A percentile compares a stretch with the other conserved stretches of the same genome.
These are phyloP conservation scores for Ogataea populi-albae DNA, from an alignment of 805 yeast genomes.

Conservation along the genomic window DNA sequence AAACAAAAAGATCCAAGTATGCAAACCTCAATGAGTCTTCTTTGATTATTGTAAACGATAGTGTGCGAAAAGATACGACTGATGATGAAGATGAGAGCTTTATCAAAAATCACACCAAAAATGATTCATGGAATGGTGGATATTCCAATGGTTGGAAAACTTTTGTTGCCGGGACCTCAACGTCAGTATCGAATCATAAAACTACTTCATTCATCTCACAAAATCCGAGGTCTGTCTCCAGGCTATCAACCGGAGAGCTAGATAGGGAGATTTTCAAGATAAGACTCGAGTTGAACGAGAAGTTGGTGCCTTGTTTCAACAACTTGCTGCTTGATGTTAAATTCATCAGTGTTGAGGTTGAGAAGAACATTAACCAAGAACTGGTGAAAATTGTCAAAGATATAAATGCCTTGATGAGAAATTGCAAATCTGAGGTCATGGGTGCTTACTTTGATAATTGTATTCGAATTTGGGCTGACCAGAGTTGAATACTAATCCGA, in stretches of 20 bases:
- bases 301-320: slow-evolving; percentile 47
- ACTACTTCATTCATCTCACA: slow-evolving; percentile 7
- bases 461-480: slow-evolving; percentile 23
- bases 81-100: slow-evolving; percentile 12
- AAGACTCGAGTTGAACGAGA: slow-evolving; percentile 32
- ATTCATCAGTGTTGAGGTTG: slow-evolving; percentile 42
- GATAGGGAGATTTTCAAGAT: slow-evolving; percentile 20
- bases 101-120: slow-evolving; percentile 7
- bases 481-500: no score
- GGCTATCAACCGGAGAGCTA: slow-evolving; percentile 20
- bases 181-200: slow-evolving; percentile 14
- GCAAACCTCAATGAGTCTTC: slow-evolving; percentile 11
- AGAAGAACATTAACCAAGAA: slow-evolving; percentile 34
- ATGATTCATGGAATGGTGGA: slow-evolving; percentile 7
- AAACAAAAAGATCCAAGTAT: slow-evolving; percentile 16
- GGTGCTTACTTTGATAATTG: slow-evolving; percentile 25
- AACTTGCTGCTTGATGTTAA: slow-evolving; percentile 42
- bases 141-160: slow-evolving; percentile 20
- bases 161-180: slow-evolving; percentile 21
- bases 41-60: slow-evolving; percentile 16
- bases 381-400: slow-evolving; percentile 13
- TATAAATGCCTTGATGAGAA: slow-evolving; percentile 17
- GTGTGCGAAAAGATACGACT: slow-evolving; percentile 1
- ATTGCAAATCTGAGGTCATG: slow-evolving; percentile 27
- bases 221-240: slow-evolving; percentile 18